A percentile compares a stretch with the other conserved stretches of the same genome.
These are phyloP conservation scores for Potentilla sterilis DNA, from an alignment of 306 rosid genomes.

Conservation along the genomic window DNA sequence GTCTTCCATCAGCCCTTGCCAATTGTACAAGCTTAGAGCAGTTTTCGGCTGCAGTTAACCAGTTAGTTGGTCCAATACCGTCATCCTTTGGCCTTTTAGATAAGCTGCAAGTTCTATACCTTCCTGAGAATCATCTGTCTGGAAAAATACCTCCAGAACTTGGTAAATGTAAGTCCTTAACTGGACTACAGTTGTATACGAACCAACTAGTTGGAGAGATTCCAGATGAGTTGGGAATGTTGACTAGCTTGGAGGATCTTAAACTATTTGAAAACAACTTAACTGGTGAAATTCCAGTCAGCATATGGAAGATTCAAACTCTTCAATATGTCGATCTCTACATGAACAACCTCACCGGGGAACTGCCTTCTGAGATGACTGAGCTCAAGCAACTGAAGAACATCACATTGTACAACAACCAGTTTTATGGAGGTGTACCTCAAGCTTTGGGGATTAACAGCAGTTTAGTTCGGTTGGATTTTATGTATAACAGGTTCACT, in stretches of 20 bases:
- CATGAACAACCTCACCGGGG: constrained; percentile 63
- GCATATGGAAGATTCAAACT: constrained; percentile 74
- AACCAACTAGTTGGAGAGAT: constrained; percentile 70
- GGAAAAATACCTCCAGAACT: constrained; percentile 72
- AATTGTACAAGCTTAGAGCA: constrained; percentile 43
- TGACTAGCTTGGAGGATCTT: constrained; percentile 46
- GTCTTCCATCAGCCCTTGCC: constrained; percentile 59
- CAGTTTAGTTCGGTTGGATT: constrained; percentile 59
- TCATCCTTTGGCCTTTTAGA: constrained; percentile 52
- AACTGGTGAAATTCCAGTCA: constrained; percentile 66
- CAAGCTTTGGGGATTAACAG: constrained; percentile 65
- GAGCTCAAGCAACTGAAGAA: constrained; percentile 61
- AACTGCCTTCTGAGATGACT: constrained; percentile 62
- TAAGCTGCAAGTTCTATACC: constrained; percentile 36
- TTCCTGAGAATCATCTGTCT: constrained; percentile 52
- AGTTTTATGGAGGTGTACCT: constrained; percentile 74
- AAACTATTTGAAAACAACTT: constrained; percentile 51
- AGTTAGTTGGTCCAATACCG: constrained; percentile 62
- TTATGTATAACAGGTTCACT: constrained; percentile 52
- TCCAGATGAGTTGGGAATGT: constrained; percentile 65
- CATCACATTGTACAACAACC: constrained; percentile 60
- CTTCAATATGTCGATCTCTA: constrained; percentile 56
- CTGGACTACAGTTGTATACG: constrained; percentile 38
- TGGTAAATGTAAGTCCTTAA: constrained; percentile 64
- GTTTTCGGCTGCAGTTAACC: constrained; percentile 36